Evolutionary conservation across 805 yeast genomes (phyloP), one percentile per base, ranked within the genome.

Genomic region (Zygosaccharomyces lentus): DNA sequence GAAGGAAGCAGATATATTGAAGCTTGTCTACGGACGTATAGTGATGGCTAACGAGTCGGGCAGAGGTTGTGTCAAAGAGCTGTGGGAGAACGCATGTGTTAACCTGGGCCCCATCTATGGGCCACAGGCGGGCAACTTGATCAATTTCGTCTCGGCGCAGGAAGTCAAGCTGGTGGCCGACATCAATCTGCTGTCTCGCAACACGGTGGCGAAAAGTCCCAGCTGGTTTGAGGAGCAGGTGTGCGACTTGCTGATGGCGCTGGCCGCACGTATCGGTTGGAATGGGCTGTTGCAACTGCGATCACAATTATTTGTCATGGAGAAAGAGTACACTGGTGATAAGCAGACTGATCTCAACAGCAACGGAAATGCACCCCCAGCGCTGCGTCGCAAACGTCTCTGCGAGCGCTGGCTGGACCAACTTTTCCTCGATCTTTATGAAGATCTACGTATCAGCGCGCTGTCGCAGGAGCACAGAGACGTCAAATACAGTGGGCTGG

Each of bases 191-290:
- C 49, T 65, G 35, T 49, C 55, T n/a, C 53, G 65, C 37, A 65
- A 61, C 48, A 50, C 64, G 15, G 48, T 58, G 16, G 58, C 62
- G 4, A 58, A 58, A 25, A 60, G 57, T 29, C 53, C 51, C 29
- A 56, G 59, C 34, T 55, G 60, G 60, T 63, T 58, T 23, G 54
- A 58, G 41, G 41, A 45, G 34, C 49, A 67, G 43, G 87, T 86
- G 1, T 91, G 87, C 62, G 82, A 81, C 35, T 65, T 89, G 46
- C 65, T 91, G 46, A 80, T 95, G 4, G 71, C 79, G 7, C 75
- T 93, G 52, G 79, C 82, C 2, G 75, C 82, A 15, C 67, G 73
- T 19, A 70, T 82, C 34, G 96, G 96, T 3, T 91, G 99, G 99
- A 87, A 87, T 54, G 77, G 75, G 29, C 64, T 88, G 29, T 72